Percentiles rank a stretch among this genome's conserved stretches.
phyloP scores from a whole-genome alignment of 768 basidiomycete species.

The Piloderma croceum region DNA sequence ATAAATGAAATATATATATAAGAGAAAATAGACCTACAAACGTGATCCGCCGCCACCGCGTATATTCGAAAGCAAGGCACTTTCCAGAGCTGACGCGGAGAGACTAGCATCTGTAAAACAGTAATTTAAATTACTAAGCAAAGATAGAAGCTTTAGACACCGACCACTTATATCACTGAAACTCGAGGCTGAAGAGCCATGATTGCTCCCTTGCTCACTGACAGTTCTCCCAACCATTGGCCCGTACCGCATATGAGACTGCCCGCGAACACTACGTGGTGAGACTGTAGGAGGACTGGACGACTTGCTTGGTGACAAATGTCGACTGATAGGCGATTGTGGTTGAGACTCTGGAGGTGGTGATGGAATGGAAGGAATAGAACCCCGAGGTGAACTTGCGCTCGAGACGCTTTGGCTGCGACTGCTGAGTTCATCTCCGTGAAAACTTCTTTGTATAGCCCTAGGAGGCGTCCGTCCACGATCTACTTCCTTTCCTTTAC shows the following conservation, averaged over 20 bases:
- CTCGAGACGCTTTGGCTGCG: conserved; percentile 70
- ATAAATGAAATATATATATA: background rate
- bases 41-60: conserved; percentile 54
- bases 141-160: conserved; percentile 16
- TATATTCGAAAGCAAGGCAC: conserved; percentile 73
- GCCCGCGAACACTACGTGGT: conserved; percentile 48
- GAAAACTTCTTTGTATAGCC: conserved; percentile 31
- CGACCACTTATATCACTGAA: conserved; percentile 84
- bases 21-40: conserved; percentile 50
- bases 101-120: conserved; percentile 55
- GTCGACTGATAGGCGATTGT: conserved; percentile 47
- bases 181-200: conserved; percentile 72
- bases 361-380: conserved; percentile 78
- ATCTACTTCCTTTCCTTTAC: conserved; percentile 37
- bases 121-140: background rate
- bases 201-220: conserved; percentile 56
- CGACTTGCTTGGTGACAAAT: conserved; percentile 50
- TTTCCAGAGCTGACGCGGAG: conserved; percentile 75
- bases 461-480: conserved; percentile 44
- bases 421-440: conserved; percentile 40
- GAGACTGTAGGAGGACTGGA: conserved; percentile 58
- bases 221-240: conserved; percentile 36
- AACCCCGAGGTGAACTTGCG: conserved; percentile 67
- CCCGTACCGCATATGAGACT: conserved; percentile 42
- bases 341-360: conserved; percentile 54